Percentiles rank a stretch among this genome's conserved stretches.
These are phyloP conservation scores for Xylariaceae sp. DNA, from an alignment of 2,329 filamentous ascomycete genomes.

Conservation along the genomic window DNA sequence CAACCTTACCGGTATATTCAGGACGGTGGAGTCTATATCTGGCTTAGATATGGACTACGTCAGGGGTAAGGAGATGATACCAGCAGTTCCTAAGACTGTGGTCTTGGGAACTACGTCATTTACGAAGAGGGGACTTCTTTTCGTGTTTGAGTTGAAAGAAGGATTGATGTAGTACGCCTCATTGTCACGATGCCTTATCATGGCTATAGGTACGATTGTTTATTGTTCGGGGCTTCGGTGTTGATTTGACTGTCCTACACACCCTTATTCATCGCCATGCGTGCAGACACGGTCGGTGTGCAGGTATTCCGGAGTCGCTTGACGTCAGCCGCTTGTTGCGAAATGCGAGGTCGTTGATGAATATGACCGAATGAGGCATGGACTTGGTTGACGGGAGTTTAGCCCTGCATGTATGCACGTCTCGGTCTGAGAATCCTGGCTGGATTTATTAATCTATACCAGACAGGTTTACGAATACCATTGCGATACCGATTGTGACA, in stretches of 20 bases:
- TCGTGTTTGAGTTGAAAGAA: neutral
- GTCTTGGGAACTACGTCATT: slow-evolving; percentile 13
- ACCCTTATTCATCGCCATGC: neutral
- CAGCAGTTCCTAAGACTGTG: neutral
- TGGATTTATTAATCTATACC: too few species aligned
- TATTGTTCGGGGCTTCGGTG: neutral
- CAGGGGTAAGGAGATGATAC: neutral
- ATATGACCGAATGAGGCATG: neutral
- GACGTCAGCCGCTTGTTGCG: slow-evolving; percentile 12
- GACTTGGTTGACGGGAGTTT: neutral
- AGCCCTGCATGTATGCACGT: slow-evolving; percentile 1
- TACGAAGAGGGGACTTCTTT: slow-evolving; percentile 1
- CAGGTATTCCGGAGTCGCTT: slow-evolving; percentile 6
- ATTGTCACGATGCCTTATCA: neutral
- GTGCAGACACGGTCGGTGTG: slow-evolving; percentile 2
- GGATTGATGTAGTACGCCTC: neutral
- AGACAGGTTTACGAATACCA: too few species aligned
- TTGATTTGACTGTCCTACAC: neutral
- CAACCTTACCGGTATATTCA: neutral
- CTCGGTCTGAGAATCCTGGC: slow-evolving; percentile 1
- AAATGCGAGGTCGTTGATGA: neutral
- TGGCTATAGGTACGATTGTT: too few species aligned
- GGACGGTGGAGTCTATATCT: neutral
- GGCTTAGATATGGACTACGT: slow-evolving; percentile 9
- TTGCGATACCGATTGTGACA: neutral